phyloP scores from a whole-genome alignment of 1,139 yeast species.

The Yamadazyma taylorii region DNA sequence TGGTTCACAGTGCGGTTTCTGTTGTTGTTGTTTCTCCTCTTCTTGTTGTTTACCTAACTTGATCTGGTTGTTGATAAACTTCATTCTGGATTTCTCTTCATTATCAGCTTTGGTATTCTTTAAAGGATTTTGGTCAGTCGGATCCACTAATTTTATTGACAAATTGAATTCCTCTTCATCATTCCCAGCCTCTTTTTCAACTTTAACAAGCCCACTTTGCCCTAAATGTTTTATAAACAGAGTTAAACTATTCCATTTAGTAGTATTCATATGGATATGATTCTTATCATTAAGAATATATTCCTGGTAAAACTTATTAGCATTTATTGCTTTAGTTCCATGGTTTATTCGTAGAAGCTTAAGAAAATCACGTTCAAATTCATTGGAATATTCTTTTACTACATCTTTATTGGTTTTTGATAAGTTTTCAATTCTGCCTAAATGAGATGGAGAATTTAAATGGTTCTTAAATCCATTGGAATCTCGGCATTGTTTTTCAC shows the following conservation, averaged over 20 bases:
- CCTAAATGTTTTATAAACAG: slow-evolving; percentile 69
- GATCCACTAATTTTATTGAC: slow-evolving; percentile 32
- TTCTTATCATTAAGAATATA: slow-evolving; percentile 70
- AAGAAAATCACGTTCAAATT: slow-evolving; percentile 68
- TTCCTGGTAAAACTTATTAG: slow-evolving; percentile 88
- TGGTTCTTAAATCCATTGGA: slow-evolving; percentile 95
- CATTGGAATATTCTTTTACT: slow-evolving; percentile 58
- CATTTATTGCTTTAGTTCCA: slow-evolving; percentile 78
- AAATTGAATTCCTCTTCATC: slow-evolving; percentile 43
- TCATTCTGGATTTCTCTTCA: slow-evolving; percentile 23
- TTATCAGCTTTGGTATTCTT: slow-evolving; percentile 1
- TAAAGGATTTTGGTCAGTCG: slow-evolving; percentile 7
- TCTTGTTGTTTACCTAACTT: slow-evolving; percentile 33
- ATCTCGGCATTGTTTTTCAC: slow-evolving; percentile 92
- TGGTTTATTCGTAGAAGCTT: slow-evolving; percentile 62
- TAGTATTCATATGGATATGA: slow-evolving; percentile 89
- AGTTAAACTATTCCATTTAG: slow-evolving; percentile 73
- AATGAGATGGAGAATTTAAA: slow-evolving; percentile 73
- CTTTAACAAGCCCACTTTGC: slow-evolving; percentile 55
- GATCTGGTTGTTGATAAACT: slow-evolving; percentile 54
- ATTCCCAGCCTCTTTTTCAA: slow-evolving; percentile 36
- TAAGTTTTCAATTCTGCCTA: slow-evolving; percentile 46
- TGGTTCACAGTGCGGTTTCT: too few relatives aligned
- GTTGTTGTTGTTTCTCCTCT: background rate
- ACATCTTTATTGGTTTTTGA: slow-evolving; percentile 35